These are phyloP conservation scores for Nicotiana paniculata DNA, from an alignment of 257 asterid genomes.

Conservation along the genomic window DNA sequence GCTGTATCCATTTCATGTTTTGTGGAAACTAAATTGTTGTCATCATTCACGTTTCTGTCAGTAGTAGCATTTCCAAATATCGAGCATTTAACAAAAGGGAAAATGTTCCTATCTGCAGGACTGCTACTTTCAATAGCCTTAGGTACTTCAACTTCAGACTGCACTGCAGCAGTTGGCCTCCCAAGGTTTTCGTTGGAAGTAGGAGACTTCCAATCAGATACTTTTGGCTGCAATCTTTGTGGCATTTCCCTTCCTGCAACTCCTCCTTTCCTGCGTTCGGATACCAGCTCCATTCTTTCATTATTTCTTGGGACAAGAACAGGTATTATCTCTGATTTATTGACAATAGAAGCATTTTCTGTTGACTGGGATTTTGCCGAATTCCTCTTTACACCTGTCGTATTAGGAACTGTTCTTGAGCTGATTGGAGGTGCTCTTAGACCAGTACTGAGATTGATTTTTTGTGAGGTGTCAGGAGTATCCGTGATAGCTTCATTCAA, in stretches of 20 bases:
- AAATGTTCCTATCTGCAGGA: constrained; percentile 36
- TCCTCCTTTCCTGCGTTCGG: constrained; percentile 80
- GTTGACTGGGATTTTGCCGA: constrained; percentile 53
- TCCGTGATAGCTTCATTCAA: constrained; percentile 53
- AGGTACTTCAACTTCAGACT: constrained; percentile 47
- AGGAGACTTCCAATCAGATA: constrained; percentile 51
- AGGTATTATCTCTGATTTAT: constrained; percentile 65
- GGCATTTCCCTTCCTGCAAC: constrained; percentile 51
- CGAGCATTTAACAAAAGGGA: constrained; percentile 45
- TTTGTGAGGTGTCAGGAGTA: constrained; percentile 71
- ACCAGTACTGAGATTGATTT: constrained; percentile 42
- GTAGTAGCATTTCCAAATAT: constrained; percentile 25
- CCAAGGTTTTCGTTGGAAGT: constrained; percentile 54
- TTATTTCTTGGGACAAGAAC: constrained; percentile 80
- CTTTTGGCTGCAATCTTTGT: constrained; percentile 53
- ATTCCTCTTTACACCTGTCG: constrained; percentile 57
- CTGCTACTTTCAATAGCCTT: constrained; percentile 36
- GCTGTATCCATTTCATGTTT: constrained; percentile 38
- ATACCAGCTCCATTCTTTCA: constrained; percentile 55
- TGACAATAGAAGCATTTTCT: constrained; percentile 37
- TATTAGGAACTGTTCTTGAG: constrained; percentile 35
- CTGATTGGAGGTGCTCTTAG: constrained; percentile 46
- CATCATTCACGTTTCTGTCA: constrained; percentile 48
- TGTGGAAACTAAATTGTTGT: constrained; percentile 38
- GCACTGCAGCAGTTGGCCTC: constrained; percentile 33